Evolutionary conservation across 2,329 filamentous ascomycete species (phyloP).

Genomic region (Acrocalymma vagum): DNA sequence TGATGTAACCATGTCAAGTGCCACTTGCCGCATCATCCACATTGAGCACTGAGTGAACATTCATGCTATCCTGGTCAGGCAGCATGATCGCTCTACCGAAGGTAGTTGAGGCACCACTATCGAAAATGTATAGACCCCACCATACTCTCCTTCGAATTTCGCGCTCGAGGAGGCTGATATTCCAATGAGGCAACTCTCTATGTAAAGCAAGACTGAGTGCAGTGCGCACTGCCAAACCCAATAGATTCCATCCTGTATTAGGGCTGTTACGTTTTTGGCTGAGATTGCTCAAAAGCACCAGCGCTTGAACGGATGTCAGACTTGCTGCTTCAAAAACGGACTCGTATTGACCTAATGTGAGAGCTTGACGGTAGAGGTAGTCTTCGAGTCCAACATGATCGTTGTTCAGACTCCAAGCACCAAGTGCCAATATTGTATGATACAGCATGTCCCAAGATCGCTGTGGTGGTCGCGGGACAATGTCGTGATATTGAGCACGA

Average conservation of each 20-base stretch:
- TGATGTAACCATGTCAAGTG: background rate
- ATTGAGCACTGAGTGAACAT: slow-evolving; percentile 31
- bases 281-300: slow-evolving; percentile 31
- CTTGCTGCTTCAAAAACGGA: slow-evolving; percentile 34
- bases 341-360: slow-evolving; percentile 33
- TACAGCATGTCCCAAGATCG: slow-evolving; percentile 35
- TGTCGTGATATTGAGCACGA: slow-evolving; percentile 34
- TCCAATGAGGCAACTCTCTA: slow-evolving; percentile 35
- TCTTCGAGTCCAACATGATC: slow-evolving; percentile 32
- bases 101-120: slow-evolving; percentile 35
- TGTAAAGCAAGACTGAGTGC: slow-evolving; percentile 34
- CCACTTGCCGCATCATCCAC: slow-evolving; percentile 27
- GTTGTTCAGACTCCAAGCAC: slow-evolving; percentile 31
- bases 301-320: slow-evolving; percentile 31
- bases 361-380: slow-evolving; percentile 31
- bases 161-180: slow-evolving; percentile 33
- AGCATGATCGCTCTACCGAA: slow-evolving; percentile 34
- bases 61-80: slow-evolving; percentile 33
- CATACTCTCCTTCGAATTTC: slow-evolving; percentile 32
- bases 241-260: slow-evolving; percentile 34
- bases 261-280: slow-evolving; percentile 33
- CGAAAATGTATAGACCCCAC: slow-evolving; percentile 36
- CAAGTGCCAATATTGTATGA: slow-evolving; percentile 29
- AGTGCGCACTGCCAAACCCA: slow-evolving; percentile 32
- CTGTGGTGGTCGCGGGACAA: slow-evolving; percentile 29